phyloP scores from a whole-genome alignment of 2,329 filamentous ascomycete genomes.

The Monosporascus sp. region DNA sequence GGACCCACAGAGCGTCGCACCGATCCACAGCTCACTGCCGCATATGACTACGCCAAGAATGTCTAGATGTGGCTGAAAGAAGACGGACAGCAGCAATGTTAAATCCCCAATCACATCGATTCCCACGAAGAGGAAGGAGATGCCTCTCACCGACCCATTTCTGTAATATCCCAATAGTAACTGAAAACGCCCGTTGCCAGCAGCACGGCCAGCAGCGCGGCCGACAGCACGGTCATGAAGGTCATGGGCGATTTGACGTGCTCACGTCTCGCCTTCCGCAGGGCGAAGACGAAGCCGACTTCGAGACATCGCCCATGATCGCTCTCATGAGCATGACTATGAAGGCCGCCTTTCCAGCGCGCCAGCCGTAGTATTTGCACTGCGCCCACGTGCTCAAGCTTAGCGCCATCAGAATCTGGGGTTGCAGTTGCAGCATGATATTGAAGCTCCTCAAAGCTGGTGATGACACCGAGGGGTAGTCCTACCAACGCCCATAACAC shows the following conservation, averaged over 20 bases:
- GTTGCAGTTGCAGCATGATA: conserved; percentile 36
- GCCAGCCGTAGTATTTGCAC: conserved; percentile 33
- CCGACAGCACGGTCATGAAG: conserved; percentile 62
- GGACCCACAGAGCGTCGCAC: conserved; percentile 57
- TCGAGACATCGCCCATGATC: conserved; percentile 56
- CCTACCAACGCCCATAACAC: conserved; percentile 14
- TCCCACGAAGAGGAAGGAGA: conserved; percentile 66
- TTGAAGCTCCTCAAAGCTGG: conserved; percentile 38
- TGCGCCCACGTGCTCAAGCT: conserved; percentile 39
- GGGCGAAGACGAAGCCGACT: conserved; percentile 52
- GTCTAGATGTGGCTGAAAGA: conserved; percentile 55
- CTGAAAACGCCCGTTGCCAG: conserved; percentile 61
- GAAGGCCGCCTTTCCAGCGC: neutral
- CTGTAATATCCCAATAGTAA: conserved; percentile 67
- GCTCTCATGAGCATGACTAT: conserved; percentile 36
- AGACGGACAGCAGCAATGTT: conserved; percentile 59
- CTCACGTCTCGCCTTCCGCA: conserved; percentile 38
- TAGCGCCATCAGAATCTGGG: conserved; percentile 37
- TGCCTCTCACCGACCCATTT: conserved; percentile 62
- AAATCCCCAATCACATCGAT: conserved; percentile 67
- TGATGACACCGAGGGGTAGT: conserved; percentile 29
- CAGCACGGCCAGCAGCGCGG: conserved; percentile 53
- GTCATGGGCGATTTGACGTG: conserved; percentile 56
- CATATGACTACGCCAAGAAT: conserved; percentile 63
- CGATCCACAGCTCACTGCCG: conserved; percentile 62